Conservation (phyloP, 352 stramenopile species). For the Phytophthora brassicae region DNA sequence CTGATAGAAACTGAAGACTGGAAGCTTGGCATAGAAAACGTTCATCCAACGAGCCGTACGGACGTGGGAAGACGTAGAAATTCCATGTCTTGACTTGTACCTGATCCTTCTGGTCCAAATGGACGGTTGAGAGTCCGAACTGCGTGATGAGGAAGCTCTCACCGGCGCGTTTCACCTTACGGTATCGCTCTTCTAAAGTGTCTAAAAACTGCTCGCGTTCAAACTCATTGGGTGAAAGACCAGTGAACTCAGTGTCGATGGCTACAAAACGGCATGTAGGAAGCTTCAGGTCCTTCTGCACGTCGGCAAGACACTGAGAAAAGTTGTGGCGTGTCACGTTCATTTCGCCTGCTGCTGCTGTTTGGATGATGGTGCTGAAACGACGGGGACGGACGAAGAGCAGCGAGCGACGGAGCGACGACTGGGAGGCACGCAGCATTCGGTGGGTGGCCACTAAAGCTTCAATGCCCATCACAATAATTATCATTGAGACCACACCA, state of each 20-base stretch:
- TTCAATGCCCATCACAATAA: conserved; percentile 8
- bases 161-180: conserved; percentile 68
- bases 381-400: conserved; percentile 19
- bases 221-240: conserved; percentile 64
- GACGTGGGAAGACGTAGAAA: conserved; percentile 83
- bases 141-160: conserved; percentile 86
- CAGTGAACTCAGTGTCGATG: conserved; percentile 87
- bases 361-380: conserved; percentile 9
- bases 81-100: conserved; percentile 83
- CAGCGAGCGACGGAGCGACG: conserved; percentile 27
- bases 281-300: conserved; percentile 60
- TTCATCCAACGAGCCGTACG: conserved; percentile 63
- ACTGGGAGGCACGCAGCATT: conserved; percentile 37
- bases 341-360: conserved; percentile 39
- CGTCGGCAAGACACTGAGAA: conserved; percentile 47
- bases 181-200: conserved; percentile 76
- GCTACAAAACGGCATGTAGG: conserved; percentile 73
- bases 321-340: conserved; percentile 87
- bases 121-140: conserved; percentile 78
- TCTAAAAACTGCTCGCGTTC: conserved; percentile 71
- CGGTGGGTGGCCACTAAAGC: conserved; percentile 22
- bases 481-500: neutral
- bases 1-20: conserved; percentile 81
- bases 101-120: conserved; percentile 57
- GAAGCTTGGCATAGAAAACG: conserved; percentile 81